Base-by-base conservation (phyloP, 257 asterid species). In the Forsythia suspensa region DNA sequence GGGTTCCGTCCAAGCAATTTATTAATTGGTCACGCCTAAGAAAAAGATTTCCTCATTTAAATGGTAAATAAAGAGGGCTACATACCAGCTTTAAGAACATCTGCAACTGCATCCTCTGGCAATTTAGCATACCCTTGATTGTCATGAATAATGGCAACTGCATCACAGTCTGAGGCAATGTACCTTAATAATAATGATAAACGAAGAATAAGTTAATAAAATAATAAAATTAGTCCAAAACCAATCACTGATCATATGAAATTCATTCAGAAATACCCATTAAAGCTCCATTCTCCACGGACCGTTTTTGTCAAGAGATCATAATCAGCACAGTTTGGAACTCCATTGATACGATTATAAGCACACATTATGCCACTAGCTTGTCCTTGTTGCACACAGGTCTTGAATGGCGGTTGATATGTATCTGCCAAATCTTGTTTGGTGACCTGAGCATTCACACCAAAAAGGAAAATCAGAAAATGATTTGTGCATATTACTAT, bases 51-150 rank as follows among this genome's bases (percentile, higher is more conserved):
- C 24, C 21, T 55, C 24, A 55, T 34, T 38, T 6, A 8, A 61
- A 48, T 29, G 72, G 51, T 51, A 34, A 65, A 81, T 44, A 44
- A 0, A 48, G 46, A 21, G 21, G 44, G 65, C 1, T 3, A 40
- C 21, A 38, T 76, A 92, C 97, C 97, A 70, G 97, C 97, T 89
- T 83, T 85, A 43, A 91, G 95, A 51, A 83, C 94, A 51, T 81
- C 87, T 6, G 91, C 93, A 18, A 91, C 95, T 4, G 96, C 96
- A 79, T 92, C 97, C 84, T 92, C 97, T 0, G 96, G 97, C 70
- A 80, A 85, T 70, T 86, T 87, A 2, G 84, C 93, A 70, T 88
- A 91, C 16, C 88, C 85, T 82, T 92, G 97, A 34, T 24, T 6
- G 9, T 81, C 87, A 81, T 89, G 84, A 21, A 92, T 88, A 24